phyloP scores from a whole-genome alignment of 2,329 filamentous ascomycete species.

The Neopestalotiopsis sp. region DNA sequence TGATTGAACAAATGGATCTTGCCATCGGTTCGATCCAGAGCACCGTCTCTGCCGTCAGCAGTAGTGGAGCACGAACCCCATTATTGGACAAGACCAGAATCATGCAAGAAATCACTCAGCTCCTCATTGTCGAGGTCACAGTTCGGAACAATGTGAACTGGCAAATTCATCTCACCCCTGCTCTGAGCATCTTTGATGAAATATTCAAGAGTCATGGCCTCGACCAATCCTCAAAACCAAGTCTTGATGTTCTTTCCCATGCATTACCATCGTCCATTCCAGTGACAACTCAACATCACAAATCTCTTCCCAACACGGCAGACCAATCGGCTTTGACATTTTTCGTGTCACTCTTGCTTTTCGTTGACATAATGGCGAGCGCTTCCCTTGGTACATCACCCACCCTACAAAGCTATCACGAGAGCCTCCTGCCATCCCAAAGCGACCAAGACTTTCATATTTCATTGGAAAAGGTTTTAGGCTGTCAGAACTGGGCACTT shows the following conservation, averaged over 20 bases:
- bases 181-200: not conserved
- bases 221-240: not conserved
- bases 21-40: conserved; percentile 5
- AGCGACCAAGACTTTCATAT: not conserved
- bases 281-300: conserved; percentile 4
- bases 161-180: conserved; percentile 2
- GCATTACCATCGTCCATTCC: not conserved
- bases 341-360: conserved; percentile 7
- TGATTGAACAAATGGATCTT: conserved; percentile 6
- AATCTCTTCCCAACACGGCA: not conserved
- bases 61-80: not conserved
- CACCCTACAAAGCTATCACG: not conserved
- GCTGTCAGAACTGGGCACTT: conserved; percentile 5
- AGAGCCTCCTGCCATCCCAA: not conserved
- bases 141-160: not conserved
- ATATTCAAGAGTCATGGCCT: not conserved
- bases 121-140: not conserved
- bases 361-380: not conserved
- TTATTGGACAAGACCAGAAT: conserved; percentile 2
- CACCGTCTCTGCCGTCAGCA: not conserved
- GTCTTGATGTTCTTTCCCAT: not conserved
- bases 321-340: conserved; percentile 5
- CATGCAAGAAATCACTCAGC: conserved; percentile 1
- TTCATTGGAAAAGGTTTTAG: not conserved
- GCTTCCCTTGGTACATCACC: not conserved